Base-by-base conservation (phyloP, 1,284 basidiomycete species). In the Agroathelia rolfsii region DNA sequence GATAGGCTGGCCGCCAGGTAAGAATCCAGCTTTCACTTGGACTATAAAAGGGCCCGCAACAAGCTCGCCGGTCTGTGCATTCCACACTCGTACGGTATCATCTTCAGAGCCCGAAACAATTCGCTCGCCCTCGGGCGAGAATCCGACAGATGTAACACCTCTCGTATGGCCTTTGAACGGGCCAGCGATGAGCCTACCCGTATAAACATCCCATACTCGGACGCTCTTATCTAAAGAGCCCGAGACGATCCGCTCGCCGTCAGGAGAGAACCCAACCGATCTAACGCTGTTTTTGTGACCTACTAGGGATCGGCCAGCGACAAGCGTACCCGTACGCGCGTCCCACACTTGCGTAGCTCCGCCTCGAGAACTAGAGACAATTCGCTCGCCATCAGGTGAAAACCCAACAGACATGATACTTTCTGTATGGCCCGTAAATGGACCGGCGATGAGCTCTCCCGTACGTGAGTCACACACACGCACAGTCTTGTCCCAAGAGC, bases 321-420 rank as follows among this genome's bases (percentile, higher is more conserved):
- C 12, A 7, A 24, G 13, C 14, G 20, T 2, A 22, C 35, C 37
- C 9, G 35, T 34, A n/a, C 13, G 27, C 5, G 46, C 29, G 6
- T 53, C 51, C 51, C 54, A 53, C 41, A 55, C 35, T 21, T 49
- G 56, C 34, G 51, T 41, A 8, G 48, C 53, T 14, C n/a, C 24
- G 26, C 55, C 53, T 16, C 34, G 38, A 17, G 55, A 57, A 13
- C 46, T 50, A 17, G 43, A 56, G 17, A 22, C 28, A 5, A 41
- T 35, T 3, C 13, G 28, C 14, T 11, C 19, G 12, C 39, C 38
- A 24, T 41, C 40, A 10, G 34, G 38, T 3, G 39, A 27, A 18
- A 37, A 43, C 20, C 28, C 33, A 13, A 32, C 28, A 4, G 28
- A 35, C 22, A 14, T 9, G n/a, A 45, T 39, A 13, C 43, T 42